Evolutionary conservation across 441 rosid genomes (phyloP), one percentile per base, ranked within the genome.

Genomic region (Mallotus repandus): DNA sequence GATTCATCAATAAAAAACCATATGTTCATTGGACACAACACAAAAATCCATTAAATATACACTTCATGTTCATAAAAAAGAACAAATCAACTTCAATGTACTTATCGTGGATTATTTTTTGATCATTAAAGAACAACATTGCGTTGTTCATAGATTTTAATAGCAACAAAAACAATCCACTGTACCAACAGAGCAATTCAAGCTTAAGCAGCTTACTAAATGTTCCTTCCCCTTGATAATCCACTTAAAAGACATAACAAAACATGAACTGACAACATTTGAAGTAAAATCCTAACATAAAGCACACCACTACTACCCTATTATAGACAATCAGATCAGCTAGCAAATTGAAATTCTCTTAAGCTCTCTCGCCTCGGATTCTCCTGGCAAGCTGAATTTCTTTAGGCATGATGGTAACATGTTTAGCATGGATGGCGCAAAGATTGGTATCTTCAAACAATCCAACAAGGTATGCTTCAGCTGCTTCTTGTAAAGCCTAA

Each of bases 351-450:
- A 45, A 9, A 19, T 16, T 7, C 79, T 38, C 13, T 59, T 84
- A 89, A 75, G 90, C 94, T 66, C 91, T 88, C 69, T 91, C 93
- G 15, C 94, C 97, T 2, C 93, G 91, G 58, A 87, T 88, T 48
- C 95, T 77, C 77, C 87, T 81, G 2, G 95, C 95, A 11, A 91
- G 78, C 71, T 89, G 95, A 68, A 91, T 82, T 54, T 91, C 91
- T 78, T 88, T 88, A 3, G 91, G 88, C 97, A 86, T 91, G 21
- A 88, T 89, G 3, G 90, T 91, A 35, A 91, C 93, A 25, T 93
- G 86, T 78, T 89, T 91, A 60, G 97, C 93, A 48, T 91, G 95
- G 79, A 88, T 89, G 2, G 94, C 94, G n/a, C 94, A 91, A 4
- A 91, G 84, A 70, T 89, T 88, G 0, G 97, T 89, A 57, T 91